Evolutionary conservation across 2,329 filamentous ascomycete species (phyloP).

Genomic region (Aspergillus sp.): DNA sequence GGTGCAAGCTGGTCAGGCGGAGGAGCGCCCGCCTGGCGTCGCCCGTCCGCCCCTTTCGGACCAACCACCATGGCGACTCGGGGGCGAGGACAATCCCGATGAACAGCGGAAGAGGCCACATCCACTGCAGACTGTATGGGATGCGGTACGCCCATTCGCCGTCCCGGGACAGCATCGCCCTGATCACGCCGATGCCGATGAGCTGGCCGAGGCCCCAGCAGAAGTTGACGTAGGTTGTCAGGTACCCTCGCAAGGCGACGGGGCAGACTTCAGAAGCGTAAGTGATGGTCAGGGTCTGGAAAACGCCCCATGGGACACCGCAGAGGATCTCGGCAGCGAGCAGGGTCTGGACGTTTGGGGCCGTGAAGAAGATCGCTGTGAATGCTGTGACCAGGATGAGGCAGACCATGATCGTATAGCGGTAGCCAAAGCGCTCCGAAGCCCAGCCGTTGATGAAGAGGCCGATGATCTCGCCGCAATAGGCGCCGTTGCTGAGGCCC

Average conservation of each 20-base stretch:
- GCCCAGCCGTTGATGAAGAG: constrained; percentile 44
- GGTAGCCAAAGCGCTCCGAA: constrained; percentile 44
- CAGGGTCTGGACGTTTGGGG: constrained; percentile 38
- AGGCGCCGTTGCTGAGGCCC: constrained; percentile 36
- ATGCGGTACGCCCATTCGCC: constrained; percentile 46
- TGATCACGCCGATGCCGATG: constrained; percentile 44
- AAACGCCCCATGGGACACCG: constrained; percentile 44
- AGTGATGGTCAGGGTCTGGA: constrained; percentile 40
- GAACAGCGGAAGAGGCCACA: constrained; percentile 44
- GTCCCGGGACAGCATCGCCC: constrained; percentile 35
- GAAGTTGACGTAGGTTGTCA: constrained; percentile 40
- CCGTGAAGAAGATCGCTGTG: constrained; percentile 45
- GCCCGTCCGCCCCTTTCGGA: constrained; percentile 37
- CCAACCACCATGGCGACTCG: constrained; percentile 45
- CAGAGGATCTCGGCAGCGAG: constrained; percentile 44
- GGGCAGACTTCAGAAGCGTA: constrained; percentile 42
- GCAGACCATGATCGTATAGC: constrained; percentile 42
- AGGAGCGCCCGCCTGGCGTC: constrained; percentile 37
- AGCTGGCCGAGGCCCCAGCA: constrained; percentile 42
- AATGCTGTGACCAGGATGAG: constrained; percentile 38
- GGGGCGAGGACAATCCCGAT: constrained; percentile 41
- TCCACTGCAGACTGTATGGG: constrained; percentile 45
- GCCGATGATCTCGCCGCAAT: constrained; percentile 41
- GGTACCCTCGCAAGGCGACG: constrained; percentile 35
- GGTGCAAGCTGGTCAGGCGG: constrained; percentile 37